phyloP scores from a whole-genome alignment of 2,329 filamentous ascomycete species.

The Cordyceps tenuipes region DNA sequence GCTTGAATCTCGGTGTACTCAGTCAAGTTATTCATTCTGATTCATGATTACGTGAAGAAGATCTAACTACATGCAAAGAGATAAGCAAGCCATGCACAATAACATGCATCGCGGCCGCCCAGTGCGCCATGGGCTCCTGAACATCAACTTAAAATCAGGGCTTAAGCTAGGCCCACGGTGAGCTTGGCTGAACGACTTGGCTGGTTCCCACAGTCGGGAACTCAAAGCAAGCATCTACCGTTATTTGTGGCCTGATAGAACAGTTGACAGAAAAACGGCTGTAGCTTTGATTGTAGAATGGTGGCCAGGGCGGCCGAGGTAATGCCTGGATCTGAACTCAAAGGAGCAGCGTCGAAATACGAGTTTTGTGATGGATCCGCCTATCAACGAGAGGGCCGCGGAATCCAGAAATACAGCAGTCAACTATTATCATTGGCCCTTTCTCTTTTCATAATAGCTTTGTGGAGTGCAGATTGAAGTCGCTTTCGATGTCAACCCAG shows the following conservation, averaged over 20 bases:
- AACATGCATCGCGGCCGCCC: no score
- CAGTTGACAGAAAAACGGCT: background rate
- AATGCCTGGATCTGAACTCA: background rate
- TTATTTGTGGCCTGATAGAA: background rate
- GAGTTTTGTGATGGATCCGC: background rate
- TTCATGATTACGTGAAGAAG: no score
- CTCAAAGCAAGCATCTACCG: background rate
- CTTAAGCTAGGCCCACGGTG: background rate
- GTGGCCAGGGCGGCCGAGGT: background rate
- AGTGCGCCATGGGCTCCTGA: no score
- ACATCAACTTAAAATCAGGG: no score
- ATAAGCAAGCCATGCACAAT: no score
- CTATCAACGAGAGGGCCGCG: background rate
- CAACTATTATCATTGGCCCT: background rate
- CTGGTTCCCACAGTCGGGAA: background rate
- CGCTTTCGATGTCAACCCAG: background rate
- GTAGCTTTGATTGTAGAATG: background rate
- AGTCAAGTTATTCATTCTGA: no score
- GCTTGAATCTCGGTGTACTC: no score
- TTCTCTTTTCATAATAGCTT: background rate
- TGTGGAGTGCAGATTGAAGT: background rate
- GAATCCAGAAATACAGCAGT: background rate
- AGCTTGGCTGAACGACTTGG: background rate
- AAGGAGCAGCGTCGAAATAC: background rate
- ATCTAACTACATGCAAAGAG: no score